Evolutionary conservation across 1,139 yeast genomes (phyloP), one percentile per base, ranked within the genome.

Genomic region (Suhomyces choctaworum): DNA sequence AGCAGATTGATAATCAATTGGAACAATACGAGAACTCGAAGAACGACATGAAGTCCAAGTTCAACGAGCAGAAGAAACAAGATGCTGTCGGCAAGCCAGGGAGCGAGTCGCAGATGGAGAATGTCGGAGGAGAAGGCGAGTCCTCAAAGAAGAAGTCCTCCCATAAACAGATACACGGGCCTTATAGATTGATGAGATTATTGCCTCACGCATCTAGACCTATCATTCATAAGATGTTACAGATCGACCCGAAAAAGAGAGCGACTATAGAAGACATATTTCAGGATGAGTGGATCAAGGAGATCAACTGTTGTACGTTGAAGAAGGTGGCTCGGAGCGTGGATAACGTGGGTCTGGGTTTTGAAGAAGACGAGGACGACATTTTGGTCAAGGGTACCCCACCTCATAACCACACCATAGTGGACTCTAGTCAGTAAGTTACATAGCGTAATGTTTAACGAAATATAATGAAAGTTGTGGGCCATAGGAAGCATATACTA

Each of bases 181-280:
- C 97, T 2, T 88, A 92, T 70, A 71, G 97, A 49, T 65, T 94
- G 45, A 71, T 92, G 70, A 76, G 97, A 51, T 69, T 92, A 44
- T 67, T 94, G 31, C 98, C 98, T 2, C 85, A 82, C 47, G 89
- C 89, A 3, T 76, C 96, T 11, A 74, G 97, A 48, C 86, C 84
- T 7, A 73, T 92, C 8, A 75, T 92, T 29, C 78, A 81, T 16
- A 71, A 71, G 30, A 89, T 92, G 87, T 68, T 92, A 20, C 77
- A 70, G 31, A 60, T 88, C 5, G 82, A 85, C 45, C 88, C 95
- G 2, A 54, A 47, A 5, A 68, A 73, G 44, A 76, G 98, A 44
- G 86, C 92, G 2, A 68, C 82, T 1, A 62, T 92, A 54, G 76
- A 74, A 19, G 88, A 83, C 21, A 76, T 92, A 14, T 59, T 77